A percentile compares a stretch with the other conserved stretches of the same genome.
Conservation (phyloP, 257 asterid species). For the Scutellaria baicalensis region DNA sequence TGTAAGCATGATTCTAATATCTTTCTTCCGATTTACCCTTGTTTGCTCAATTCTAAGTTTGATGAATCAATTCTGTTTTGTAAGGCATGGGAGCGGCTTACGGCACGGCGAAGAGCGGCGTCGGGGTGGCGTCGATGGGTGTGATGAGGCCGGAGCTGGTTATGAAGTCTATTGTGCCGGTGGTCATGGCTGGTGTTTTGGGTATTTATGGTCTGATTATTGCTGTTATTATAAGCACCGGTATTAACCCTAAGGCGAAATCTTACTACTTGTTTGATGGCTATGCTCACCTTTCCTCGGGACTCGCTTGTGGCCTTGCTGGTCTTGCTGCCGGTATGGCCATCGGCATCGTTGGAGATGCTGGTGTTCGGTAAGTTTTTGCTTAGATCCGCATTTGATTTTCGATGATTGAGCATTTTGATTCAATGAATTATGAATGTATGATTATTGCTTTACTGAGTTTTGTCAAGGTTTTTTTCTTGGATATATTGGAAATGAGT, state of each 20-base stretch:
- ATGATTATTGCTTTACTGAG: not conserved
- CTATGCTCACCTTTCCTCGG: slow-evolving; percentile 63
- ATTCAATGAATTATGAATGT: not conserved
- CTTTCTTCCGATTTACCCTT: slow-evolving; percentile 29
- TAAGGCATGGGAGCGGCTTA: slow-evolving; percentile 80
- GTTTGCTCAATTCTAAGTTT: not conserved
- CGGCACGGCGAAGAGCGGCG: slow-evolving; percentile 77
- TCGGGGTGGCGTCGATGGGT: slow-evolving; percentile 80
- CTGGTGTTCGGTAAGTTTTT: slow-evolving; percentile 50
- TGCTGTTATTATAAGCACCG: slow-evolving; percentile 69
- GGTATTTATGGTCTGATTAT: slow-evolving; percentile 73
- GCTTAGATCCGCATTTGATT: not conserved
- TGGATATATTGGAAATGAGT: not conserved
- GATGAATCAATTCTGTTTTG: not conserved
- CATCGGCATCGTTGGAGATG: slow-evolving; percentile 35
- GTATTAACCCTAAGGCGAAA: slow-evolving; percentile 53
- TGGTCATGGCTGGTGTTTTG: slow-evolving; percentile 83
- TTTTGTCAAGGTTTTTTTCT: not conserved
- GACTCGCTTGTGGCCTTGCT: slow-evolving; percentile 69
- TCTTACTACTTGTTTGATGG: slow-evolving; percentile 33
- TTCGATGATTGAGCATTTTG: not conserved
- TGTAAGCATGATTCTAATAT: slow-evolving; percentile 27
- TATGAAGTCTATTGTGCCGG: slow-evolving; percentile 77
- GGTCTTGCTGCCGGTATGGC: too few relatives aligned
- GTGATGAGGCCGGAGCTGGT: slow-evolving; percentile 78